Evolutionary conservation across 805 yeast genomes (phyloP), one percentile per base, ranked within the genome.

Genomic region (Hermanozyma aechmeae): DNA sequence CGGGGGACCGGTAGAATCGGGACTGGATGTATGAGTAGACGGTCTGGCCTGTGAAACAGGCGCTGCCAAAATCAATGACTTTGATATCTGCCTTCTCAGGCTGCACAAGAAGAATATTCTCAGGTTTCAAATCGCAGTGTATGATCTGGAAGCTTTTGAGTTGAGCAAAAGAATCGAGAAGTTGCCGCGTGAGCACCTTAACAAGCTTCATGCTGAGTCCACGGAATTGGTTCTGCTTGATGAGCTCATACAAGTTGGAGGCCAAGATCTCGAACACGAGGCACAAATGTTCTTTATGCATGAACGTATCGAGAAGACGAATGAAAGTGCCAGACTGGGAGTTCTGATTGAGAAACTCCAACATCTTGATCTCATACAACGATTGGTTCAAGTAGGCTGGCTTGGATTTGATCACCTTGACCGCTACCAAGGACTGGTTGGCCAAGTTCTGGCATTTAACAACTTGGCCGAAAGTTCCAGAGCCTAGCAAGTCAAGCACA

Each of bases 381-480:
- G 94, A 80, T 56, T 93, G 98, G 48, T 84, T 86, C 51, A 86
- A 65, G 47, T 80, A 87, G 7, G 93, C 95, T 4, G 95, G 84
- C 48, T 81, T 81, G 20, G 95, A 80, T 51, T 89, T 92, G 34
- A 92, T 83, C 25, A 92, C 93, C 56, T 92, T 92, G 21, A 92
- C 93, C 1, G 98, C 98, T 15, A 87, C 83, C 13, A 89, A 73
- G 37, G 84, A 89, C 48, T 85, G 92, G 26, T 86, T 82, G 23
- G 69, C 51, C 47, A 80, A 60, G 43, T 76, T 72, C 51, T 84
- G 95, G 56, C 96, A 89, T 57, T 89, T 92, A 24, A 87, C 93
- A 26, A 92, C 99, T 58, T 92, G 97, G 7, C 98, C 98, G 65
- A 92, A 92, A 1, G 98, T 87, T 3, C 99, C 99, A 37, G 87